Evolutionary conservation across 768 basidiomycete genomes (phyloP).

Genomic region (Leucosporidium creatinivorum): DNA sequence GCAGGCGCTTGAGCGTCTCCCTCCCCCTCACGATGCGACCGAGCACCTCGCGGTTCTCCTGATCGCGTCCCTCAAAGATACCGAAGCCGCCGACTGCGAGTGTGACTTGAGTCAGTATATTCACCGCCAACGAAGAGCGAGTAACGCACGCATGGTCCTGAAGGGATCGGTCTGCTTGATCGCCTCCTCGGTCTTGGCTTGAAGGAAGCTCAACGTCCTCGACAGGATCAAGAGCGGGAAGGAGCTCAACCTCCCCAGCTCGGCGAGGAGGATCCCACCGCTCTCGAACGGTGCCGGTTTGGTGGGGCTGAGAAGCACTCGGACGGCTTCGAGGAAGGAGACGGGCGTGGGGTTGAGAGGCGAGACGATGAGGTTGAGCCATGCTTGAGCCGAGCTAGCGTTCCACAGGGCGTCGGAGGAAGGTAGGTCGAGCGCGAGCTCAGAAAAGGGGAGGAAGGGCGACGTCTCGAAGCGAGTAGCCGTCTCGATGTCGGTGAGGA

Average conservation of each 20-base stretch:
- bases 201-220: constrained; percentile 21
- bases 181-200: constrained; percentile 31
- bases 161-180: constrained; percentile 23
- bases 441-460: neutral
- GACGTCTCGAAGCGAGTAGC: neutral
- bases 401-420: constrained; percentile 18
- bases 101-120: no score
- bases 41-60: constrained; percentile 27
- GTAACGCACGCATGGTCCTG: constrained; percentile 5
- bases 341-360: neutral
- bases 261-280: constrained; percentile 13
- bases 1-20: constrained; percentile 11
- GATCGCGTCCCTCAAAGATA: constrained; percentile 12
- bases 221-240: constrained; percentile 28
- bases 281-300: constrained; percentile 10
- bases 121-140: neutral
- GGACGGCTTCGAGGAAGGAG: constrained; percentile 19
- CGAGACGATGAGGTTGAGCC: neutral
- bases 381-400: constrained; percentile 5
- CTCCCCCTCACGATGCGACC: constrained; percentile 14
- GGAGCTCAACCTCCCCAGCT: constrained; percentile 11
- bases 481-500: constrained; percentile 30
- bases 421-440: constrained; percentile 10
- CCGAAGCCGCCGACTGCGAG: constrained; percentile 19
- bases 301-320: constrained; percentile 10